phyloP scores from a whole-genome alignment of 164 flowering plant species.

The Taxillus chinensis region DNA sequence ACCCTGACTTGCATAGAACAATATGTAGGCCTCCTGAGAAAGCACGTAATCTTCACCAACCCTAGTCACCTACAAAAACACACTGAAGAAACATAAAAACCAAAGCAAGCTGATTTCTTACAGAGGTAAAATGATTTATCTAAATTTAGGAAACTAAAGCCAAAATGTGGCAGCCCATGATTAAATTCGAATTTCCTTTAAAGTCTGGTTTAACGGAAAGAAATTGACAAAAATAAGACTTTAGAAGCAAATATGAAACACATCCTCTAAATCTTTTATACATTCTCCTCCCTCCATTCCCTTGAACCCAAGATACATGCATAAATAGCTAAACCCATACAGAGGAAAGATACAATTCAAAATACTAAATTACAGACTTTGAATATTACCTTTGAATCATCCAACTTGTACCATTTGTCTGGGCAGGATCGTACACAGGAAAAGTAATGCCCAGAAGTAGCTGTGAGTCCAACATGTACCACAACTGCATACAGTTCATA shows the following conservation, averaged over 20 bases:
- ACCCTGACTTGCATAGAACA: conserved; percentile 69
- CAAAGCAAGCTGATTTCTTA: not conserved
- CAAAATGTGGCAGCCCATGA: not conserved
- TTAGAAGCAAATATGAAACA: no score
- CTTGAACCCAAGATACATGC: no score
- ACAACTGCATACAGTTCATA: conserved; percentile 81
- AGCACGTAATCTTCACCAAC: conserved; percentile 44
- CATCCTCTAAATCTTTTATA: no score
- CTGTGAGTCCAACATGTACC: conserved; percentile 53
- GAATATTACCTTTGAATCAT: conserved; percentile 64
- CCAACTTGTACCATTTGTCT: conserved; percentile 57
- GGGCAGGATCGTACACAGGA: conserved; percentile 63
- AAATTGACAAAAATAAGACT: no score
- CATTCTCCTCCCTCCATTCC: no score
- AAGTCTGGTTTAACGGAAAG: no score
- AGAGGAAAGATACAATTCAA: not conserved
- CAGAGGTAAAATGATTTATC: not conserved
- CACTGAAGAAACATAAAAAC: not conserved
- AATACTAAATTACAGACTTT: not conserved
- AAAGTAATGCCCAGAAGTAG: conserved; percentile 72
- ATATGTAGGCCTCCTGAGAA: conserved; percentile 65
- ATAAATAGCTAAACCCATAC: not conserved
- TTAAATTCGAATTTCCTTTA: no score
- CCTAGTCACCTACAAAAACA: conserved; percentile 25
- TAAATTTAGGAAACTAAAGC: not conserved